Evolutionary conservation across 768 basidiomycete species (phyloP).

Genomic region (Antrodiella citrinella): DNA sequence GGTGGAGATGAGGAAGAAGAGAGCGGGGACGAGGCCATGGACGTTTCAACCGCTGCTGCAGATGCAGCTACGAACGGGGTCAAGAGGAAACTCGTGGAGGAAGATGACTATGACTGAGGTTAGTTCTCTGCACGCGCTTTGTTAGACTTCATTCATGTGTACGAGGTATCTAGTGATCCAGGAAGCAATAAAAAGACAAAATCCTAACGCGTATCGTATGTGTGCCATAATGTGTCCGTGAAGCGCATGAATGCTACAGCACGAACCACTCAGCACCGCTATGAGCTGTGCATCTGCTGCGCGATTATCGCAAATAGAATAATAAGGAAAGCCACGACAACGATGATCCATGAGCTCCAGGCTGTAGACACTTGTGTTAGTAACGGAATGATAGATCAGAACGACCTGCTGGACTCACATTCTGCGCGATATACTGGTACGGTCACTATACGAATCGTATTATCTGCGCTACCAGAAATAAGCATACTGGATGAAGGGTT

Average conservation of each 20-base stretch:
- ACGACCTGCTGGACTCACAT: slow-evolving; percentile 34
- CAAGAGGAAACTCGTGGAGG: slow-evolving; percentile 77
- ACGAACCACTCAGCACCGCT: too few species aligned
- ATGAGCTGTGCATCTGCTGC: slow-evolving; percentile 15
- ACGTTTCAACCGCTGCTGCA: slow-evolving; percentile 47
- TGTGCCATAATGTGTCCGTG: too few species aligned
- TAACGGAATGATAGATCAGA: not conserved
- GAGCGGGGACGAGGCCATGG: slow-evolving; percentile 64
- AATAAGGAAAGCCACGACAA: slow-evolving; percentile 21
- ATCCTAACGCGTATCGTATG: too few species aligned
- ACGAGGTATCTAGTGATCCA: too few species aligned
- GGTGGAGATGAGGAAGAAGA: slow-evolving; percentile 64
- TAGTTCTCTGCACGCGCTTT: too few species aligned
- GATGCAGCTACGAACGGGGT: slow-evolving; percentile 40
- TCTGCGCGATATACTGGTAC: slow-evolving; percentile 51
- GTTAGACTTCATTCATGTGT: too few species aligned
- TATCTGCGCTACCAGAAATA: slow-evolving; percentile 88
- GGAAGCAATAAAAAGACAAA: not conserved
- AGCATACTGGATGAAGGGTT: slow-evolving; percentile 75
- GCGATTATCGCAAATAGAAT: slow-evolving; percentile 25
- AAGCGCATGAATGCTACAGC: too few species aligned
- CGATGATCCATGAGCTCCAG: slow-evolving; percentile 22
- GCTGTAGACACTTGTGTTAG: slow-evolving; percentile 10
- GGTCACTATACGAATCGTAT: slow-evolving; percentile 70
- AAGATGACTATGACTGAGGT: slow-evolving; percentile 82